Evolutionary conservation across 306 rosid genomes (phyloP), one percentile per base, ranked within the genome.

Genomic region (Senna tora): DNA sequence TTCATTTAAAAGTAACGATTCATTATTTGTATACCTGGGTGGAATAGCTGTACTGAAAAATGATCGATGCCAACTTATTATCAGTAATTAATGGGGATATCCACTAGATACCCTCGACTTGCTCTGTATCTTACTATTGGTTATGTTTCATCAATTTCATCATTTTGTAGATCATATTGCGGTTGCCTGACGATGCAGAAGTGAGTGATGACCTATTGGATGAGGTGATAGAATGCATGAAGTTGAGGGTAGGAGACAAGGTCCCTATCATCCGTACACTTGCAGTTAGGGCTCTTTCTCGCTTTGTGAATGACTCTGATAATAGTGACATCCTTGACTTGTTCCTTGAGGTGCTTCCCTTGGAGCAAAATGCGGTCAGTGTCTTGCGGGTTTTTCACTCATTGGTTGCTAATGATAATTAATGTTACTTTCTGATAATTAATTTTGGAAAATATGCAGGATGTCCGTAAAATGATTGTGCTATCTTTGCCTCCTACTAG

Each of bases 171-270:
- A 87, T 94, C 69, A 88, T 94, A 76, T 76, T 89, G 93, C 80
- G 96, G 79, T 82, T 94, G 32, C 95, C 97, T 34, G 99, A 94
- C 71, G 95, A 94, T 75, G 95, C 97, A 57, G 96, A 94, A 79
- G 97, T 94, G 78, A 86, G 90, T 75, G 79, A 71, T 79, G 96
- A 91, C 15, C 54, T 91, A 8, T 94, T 95, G 99, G 99, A 94
- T 73, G 95, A 85, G 78, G 92, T 91, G 56, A 80, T 94, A 67
- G 96, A 94, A 47, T 81, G 85, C 84, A 87, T 94, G 97, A 89
- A 71, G 91, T 61, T 79, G 66, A 84, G 93, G 54, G 86, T 75
- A n/a, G 69, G 71, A 34, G 99, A 94, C 75, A 94, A 87, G 84
- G 84, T 89, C 43, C 89, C 96, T 67, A 51, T 75, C 22, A 78